Percentiles rank a stretch among this genome's conserved stretches.
phyloP scores from a whole-genome alignment of 1,139 yeast species.

The Scheffersomyces illinoinensis region DNA sequence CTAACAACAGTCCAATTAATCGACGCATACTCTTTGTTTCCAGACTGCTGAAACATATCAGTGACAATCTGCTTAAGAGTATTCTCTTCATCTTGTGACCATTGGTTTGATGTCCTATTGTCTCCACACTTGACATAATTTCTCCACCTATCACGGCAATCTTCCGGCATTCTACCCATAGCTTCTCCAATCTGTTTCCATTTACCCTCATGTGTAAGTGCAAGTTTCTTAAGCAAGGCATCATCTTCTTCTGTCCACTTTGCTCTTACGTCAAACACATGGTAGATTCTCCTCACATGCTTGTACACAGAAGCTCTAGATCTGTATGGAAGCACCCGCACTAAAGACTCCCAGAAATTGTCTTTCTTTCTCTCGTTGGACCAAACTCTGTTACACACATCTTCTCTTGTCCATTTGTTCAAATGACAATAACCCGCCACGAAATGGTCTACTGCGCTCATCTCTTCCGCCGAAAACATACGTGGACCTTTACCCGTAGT shows the following conservation, averaged over 20 bases:
- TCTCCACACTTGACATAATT: constrained; percentile 90
- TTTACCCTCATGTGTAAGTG: constrained; percentile 69
- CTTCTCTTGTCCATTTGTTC: constrained; percentile 61
- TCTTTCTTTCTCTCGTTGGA: constrained; percentile 80
- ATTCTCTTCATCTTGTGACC: constrained; percentile 76
- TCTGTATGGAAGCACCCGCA: constrained; percentile 77
- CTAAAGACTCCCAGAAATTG: constrained; percentile 82
- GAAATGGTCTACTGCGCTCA: constrained; percentile 68
- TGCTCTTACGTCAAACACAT: constrained; percentile 82
- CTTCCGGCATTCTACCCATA: constrained; percentile 95
- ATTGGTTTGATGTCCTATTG: constrained; percentile 69
- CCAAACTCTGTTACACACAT: constrained; percentile 86
- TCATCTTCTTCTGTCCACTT: constrained; percentile 89
- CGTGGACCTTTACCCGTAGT: constrained; percentile 37
- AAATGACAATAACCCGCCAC: constrained; percentile 66
- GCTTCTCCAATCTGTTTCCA: constrained; percentile 82
- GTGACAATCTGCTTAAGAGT: constrained; percentile 57
- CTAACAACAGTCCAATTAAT: constrained; percentile 92
- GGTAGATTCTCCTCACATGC: constrained; percentile 87
- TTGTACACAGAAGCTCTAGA: constrained; percentile 88
- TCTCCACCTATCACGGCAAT: constrained; percentile 94
- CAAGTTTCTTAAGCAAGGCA: constrained; percentile 58
- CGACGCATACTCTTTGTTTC: constrained; percentile 15
- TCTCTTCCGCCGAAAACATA: constrained; percentile 63
- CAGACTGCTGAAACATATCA: constrained; percentile 28